phyloP scores from a whole-genome alignment of 805 yeast genomes.

The Zygosaccharomyces gambellarensis region DNA sequence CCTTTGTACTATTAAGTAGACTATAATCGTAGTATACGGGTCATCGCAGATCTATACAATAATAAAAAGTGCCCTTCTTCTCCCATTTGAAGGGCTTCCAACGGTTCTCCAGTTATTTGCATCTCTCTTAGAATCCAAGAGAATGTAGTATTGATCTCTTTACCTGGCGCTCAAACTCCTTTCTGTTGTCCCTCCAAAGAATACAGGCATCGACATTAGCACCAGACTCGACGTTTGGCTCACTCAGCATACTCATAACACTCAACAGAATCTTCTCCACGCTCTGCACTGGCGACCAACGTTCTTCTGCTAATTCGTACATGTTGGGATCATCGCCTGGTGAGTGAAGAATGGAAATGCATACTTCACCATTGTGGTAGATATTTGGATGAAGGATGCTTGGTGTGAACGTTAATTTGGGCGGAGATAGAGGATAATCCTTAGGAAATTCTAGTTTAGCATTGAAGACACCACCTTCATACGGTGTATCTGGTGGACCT shows the following conservation, averaged over 20 bases:
- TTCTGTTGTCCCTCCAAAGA: conserved; percentile 84
- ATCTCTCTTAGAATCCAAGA: conserved; percentile 52
- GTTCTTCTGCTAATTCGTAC: conserved; percentile 91
- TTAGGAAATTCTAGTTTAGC: conserved; percentile 67
- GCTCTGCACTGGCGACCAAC: conserved; percentile 98
- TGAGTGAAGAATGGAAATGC: conserved; percentile 90
- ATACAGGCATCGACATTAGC: conserved; percentile 80
- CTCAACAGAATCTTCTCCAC: conserved; percentile 92
- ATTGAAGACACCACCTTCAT: conserved; percentile 83
- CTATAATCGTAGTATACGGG: conserved; percentile 4
- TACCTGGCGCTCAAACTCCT: conserved; percentile 60
- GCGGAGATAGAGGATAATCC: conserved; percentile 83
- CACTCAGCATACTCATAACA: conserved; percentile 94
- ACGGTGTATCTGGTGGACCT: conserved; percentile 81
- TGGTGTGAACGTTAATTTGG: conserved; percentile 68
- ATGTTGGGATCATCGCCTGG: conserved; percentile 97
- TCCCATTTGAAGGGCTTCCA: not conserved
- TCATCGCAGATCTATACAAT: not conserved
- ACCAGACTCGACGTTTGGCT: conserved; percentile 94
- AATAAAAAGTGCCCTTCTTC: not conserved
- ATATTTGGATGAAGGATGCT: conserved; percentile 90
- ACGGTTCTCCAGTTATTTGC: not conserved
- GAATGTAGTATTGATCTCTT: conserved; percentile 62
- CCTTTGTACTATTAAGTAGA: not conserved
- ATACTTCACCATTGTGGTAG: conserved; percentile 90